Conservation (phyloP, 2,329 filamentous ascomycete genomes). For the Hypomyces perniciosus region DNA sequence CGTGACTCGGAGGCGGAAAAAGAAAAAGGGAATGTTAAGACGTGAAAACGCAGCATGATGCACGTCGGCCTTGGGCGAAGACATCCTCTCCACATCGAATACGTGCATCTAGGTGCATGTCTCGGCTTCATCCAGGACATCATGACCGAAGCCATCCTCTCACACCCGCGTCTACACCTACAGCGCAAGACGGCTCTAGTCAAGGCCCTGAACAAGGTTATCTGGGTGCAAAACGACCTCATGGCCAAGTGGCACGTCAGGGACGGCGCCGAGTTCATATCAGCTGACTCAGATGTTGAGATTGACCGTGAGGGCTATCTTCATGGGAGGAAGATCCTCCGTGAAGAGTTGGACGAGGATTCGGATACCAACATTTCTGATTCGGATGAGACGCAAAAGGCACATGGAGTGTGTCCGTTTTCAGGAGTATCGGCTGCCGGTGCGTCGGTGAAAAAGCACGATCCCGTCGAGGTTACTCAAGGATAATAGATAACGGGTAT, state of each 20-base stretch:
- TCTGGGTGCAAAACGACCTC: constrained; percentile 84
- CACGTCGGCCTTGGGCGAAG: constrained; percentile 69
- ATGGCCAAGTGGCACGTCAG: constrained; percentile 77
- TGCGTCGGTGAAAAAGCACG: neutral
- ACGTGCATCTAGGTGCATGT: constrained; percentile 68
- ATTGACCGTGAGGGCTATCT: constrained; percentile 59
- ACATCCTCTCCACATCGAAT: constrained; percentile 72
- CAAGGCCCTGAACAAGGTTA: constrained; percentile 71
- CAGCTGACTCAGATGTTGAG: constrained; percentile 40
- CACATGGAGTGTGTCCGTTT: constrained; percentile 6
- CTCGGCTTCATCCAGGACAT: constrained; percentile 74
- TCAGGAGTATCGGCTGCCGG: constrained; percentile 3
- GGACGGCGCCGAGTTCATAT: constrained; percentile 57
- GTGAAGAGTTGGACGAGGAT: constrained; percentile 21
- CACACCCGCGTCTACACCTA: constrained; percentile 60
- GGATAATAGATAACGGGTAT: neutral
- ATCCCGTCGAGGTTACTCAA: neutral
- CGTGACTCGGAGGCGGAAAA: neutral
- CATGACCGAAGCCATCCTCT: constrained; percentile 69
- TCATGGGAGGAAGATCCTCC: constrained; percentile 55
- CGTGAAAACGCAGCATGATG: constrained; percentile 54
- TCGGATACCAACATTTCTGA: neutral
- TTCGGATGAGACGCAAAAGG: neutral
- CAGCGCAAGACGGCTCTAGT: constrained; percentile 66
- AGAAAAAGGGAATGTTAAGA: neutral